Base-by-base conservation (phyloP, 2,329 filamentous ascomycete species). In the Fusarium poae region DNA sequence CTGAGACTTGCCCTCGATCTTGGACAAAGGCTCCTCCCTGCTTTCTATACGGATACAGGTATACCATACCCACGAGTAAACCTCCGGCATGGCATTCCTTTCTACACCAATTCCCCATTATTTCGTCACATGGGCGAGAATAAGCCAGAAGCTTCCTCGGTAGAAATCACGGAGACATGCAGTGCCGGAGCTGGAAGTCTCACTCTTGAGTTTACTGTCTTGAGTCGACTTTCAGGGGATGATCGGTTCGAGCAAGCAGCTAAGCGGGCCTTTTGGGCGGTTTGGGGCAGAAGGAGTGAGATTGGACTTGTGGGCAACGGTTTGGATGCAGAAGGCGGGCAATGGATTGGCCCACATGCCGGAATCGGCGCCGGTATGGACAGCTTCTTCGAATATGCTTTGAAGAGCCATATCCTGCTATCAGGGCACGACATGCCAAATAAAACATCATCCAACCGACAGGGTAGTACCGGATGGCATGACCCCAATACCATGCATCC, bases 351-450 rank as follows among this genome's bases (percentile, higher is more conserved):
- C 11, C 87, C 92, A 3, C 94, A 93, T 77, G 91, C 95, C n/a
- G 95, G 96, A 30, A 97, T 99, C 72, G 96, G 96, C 50, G 96
- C 96, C 10, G 96, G 96, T 39, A 93, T 97, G 75, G 96, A 99
- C 81, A 97, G 94, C 80, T 99, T 99, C 81, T 98, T 97, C 75
- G 96, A 99, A 80, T 99, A 99, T 79, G 94, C 96, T 5, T 86
- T 98, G 74, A 99, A 99, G 80, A 94, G 94, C 20, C 90, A 97
- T 76, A 92, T 99, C 62, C 81, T 99, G 25, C 87, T 98, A 23
- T 97, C 95, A 3, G 92, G 93, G 2, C 88, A 91, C 60, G 85
- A 84, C 16, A 78, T 84, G 63, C 87, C 87, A 5, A 90, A 90
- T 67, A 60, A 68, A 7, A 77, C 79, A 5, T 72, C 67, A 6